phyloP scores from a whole-genome alignment of 2,329 filamentous ascomycete species.

The Trichophyton verrucosum region DNA sequence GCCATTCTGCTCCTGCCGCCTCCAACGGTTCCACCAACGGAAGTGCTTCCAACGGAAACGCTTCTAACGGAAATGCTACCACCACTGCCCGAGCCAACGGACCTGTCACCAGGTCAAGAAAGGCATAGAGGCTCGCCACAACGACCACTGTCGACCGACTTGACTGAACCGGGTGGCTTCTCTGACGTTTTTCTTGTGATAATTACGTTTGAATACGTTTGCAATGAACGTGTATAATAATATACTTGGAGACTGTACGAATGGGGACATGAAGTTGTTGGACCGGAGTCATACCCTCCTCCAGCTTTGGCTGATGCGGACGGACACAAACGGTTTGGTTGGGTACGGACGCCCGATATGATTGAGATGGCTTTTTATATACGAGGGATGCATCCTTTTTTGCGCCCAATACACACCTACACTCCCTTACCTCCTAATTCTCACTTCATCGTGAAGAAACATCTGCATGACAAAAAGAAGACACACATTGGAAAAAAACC shows the following conservation, averaged over 20 bases:
- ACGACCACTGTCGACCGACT: no score
- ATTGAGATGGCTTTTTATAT: slow-evolving; percentile 5
- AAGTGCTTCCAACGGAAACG: slow-evolving; percentile 11
- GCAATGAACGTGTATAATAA: neutral
- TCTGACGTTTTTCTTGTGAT: neutral
- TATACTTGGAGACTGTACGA: neutral
- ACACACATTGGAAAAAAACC: neutral
- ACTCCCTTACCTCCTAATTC: neutral
- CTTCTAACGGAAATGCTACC: slow-evolving; percentile 18
- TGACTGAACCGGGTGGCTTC: neutral
- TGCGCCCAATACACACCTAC: neutral
- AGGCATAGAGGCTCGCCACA: slow-evolving; percentile 27
- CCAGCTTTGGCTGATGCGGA: neutral
- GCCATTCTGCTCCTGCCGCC: slow-evolving; percentile 12
- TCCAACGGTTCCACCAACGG: slow-evolving; percentile 12
- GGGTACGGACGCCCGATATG: neutral
- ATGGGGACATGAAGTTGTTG: neutral
- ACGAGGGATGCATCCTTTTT: neutral
- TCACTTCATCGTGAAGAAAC: neutral
- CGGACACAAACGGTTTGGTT: neutral
- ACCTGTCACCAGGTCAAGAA: slow-evolving; percentile 36
- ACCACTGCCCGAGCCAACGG: slow-evolving; percentile 32
- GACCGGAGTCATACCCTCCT: neutral
- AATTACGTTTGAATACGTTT: neutral
- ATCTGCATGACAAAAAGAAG: neutral